Base-by-base conservation (phyloP, 345 rosid species). In the Citrus australasica region DNA sequence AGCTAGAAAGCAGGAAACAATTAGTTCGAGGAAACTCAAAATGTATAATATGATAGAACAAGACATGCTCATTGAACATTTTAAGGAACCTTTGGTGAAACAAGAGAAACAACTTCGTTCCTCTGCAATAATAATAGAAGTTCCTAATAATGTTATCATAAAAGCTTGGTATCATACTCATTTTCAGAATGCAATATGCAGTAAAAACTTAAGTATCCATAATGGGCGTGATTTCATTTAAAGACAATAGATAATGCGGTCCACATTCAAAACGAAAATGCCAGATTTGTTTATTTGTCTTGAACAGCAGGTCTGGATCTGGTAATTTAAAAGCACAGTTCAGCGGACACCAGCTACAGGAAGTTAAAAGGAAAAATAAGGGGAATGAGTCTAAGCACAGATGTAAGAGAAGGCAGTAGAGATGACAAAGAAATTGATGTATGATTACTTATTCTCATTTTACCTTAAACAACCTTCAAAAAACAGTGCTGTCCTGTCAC, bases 401-500 rank as follows among this genome's bases (percentile, higher is more conserved):
- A 46, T 37, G 63, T 21, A 21, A 63, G 40, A 73, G 16, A 22
- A 14, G 59, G 38, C 59, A 40, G 42, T 11, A 25, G 7, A 32
- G 37, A 14, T 46, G 19, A 27, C 28, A 46, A 28, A 60, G 37
- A 62, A 46, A 75, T 25, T 3, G 5, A 25, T 3, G 3, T 33
- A 6, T 11, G 22, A 62, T 58, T 48, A 40, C 35, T 10, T 7
- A 40, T 27, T 63, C 2, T 33, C 51, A 80, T 83, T 79, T 79
- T 79, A 92, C 94, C 94, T 90, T 56, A 95, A 67, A 82, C 98
- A 95, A 11, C 99, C 97, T 87, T 93, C 96, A 58, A 93, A 93
- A 83, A 88, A 95, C 5, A 88, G 80, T 38, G 98, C 97, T 25
- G 89, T 91, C 83, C 82, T 87, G 80, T 89, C 67, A 83, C 93